Percentiles rank a stretch among this genome's conserved stretches.
phyloP scores from a whole-genome alignment of 2,329 filamentous ascomycete genomes.

The Clonostachys chloroleuca region DNA sequence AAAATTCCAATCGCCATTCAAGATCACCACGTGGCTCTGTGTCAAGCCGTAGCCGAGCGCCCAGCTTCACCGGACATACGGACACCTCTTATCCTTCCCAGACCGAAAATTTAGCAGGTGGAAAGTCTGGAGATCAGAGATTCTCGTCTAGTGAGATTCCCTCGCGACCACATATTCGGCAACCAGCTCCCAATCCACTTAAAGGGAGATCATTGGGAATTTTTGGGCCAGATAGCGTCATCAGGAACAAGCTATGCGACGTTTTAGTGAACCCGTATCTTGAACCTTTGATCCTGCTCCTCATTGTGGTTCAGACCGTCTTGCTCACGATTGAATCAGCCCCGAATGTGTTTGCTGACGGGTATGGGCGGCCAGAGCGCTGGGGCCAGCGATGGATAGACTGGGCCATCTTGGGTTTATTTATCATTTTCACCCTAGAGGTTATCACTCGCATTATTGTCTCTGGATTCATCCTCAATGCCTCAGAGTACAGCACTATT shows the following conservation, averaged over 20 bases:
- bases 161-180: conserved; percentile 7
- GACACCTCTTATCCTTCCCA: conserved; percentile 51
- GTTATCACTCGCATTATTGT: conserved; percentile 81
- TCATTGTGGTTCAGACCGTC: conserved; percentile 86
- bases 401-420: conserved; percentile 77
- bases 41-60: conserved; percentile 9
- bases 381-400: conserved; percentile 73
- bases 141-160: conserved; percentile 9
- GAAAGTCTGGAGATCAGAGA: conserved; percentile 32
- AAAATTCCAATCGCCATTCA: conserved; percentile 56
- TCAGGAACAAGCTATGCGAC: conserved; percentile 75
- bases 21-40: conserved; percentile 44
- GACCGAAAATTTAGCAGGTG: conserved; percentile 24
- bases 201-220: conserved; percentile 83
- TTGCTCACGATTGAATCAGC: conserved; percentile 83
- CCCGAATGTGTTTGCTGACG: conserved; percentile 61
- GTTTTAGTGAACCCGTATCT: conserved; percentile 81
- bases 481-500: conserved; percentile 86
- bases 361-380: conserved; percentile 50
- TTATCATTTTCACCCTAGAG: conserved; percentile 86
- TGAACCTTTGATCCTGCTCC: conserved; percentile 78
- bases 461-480: conserved; percentile 88
- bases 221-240: conserved; percentile 71
- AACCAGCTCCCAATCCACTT: conserved; percentile 61
- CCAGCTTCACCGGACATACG: conserved; percentile 20